phyloP scores from a whole-genome alignment of 2,329 filamentous ascomycete species.

The Penicillium expansum region DNA sequence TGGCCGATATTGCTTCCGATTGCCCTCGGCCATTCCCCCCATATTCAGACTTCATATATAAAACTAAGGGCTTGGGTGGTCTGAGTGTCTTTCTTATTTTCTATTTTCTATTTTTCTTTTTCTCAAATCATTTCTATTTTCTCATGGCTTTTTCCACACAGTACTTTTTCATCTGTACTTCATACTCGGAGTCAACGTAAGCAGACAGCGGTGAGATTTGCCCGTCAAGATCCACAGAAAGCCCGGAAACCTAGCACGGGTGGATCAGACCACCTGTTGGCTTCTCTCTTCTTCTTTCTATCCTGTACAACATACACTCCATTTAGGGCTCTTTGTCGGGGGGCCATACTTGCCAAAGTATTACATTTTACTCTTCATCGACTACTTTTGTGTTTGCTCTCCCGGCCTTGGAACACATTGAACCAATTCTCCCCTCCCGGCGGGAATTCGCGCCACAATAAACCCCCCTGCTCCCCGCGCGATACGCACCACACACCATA shows the following conservation, averaged over 20 bases:
- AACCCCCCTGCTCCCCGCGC: conserved; percentile 3
- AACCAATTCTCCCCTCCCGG: background rate
- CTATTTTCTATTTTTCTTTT: background rate
- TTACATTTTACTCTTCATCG: background rate
- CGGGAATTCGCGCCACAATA: conserved; percentile 3
- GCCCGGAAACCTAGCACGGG: background rate
- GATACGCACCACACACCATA: conserved; percentile 2
- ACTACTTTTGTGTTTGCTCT: background rate
- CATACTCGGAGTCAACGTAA: background rate
- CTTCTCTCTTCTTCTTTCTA: conserved; percentile 7
- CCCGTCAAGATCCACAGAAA: conserved; percentile 3
- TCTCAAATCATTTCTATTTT: background rate
- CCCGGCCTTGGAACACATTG: background rate
- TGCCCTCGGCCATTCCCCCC: conserved; percentile 5
- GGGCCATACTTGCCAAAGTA: background rate
- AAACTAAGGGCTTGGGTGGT: background rate
- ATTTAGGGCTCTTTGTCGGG: background rate
- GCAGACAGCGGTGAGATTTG: conserved; percentile 6
- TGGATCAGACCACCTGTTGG: conserved; percentile 10
- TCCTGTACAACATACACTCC: background rate
- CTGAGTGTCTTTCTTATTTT: background rate
- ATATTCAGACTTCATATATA: background rate
- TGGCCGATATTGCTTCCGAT: conserved; percentile 1
- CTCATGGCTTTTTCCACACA: background rate
- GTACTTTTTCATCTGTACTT: background rate